Conservation (phyloP, 495 filamentous ascomycete species). For the Aspergillus carlsbadensis region DNA sequence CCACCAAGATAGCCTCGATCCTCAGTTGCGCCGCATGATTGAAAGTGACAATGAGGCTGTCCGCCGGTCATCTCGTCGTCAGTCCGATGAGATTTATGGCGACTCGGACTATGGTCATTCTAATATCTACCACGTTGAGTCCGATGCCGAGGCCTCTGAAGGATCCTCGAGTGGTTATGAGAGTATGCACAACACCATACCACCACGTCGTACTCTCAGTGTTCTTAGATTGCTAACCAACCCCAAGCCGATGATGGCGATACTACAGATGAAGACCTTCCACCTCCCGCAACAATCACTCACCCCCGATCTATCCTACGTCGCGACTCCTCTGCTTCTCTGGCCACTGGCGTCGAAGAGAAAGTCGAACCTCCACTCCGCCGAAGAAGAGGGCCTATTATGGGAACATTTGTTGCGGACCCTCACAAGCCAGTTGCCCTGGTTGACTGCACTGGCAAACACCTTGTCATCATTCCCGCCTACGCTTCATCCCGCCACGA, state of each 20-base stretch:
- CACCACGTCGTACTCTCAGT: background rate
- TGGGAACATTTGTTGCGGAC: conserved; percentile 53
- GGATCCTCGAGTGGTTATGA: conserved; percentile 74
- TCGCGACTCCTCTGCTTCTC: conserved; percentile 50
- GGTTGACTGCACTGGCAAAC: conserved; percentile 66
- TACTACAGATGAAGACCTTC: conserved; percentile 80
- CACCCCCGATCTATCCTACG: conserved; percentile 57
- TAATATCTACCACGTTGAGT: conserved; percentile 52
- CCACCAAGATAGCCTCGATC: conserved; percentile 67
- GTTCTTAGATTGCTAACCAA: conserved; percentile 50
- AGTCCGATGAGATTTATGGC: conserved; percentile 45
- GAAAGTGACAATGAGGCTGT: conserved; percentile 56
- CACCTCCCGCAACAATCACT: conserved; percentile 53
- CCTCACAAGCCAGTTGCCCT: conserved; percentile 72
- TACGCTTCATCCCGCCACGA: conserved; percentile 49
- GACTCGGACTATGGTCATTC: conserved; percentile 46
- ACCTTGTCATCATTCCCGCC: conserved; percentile 65
- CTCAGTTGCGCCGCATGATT: conserved; percentile 65
- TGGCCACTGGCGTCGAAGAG: conserved; percentile 45
- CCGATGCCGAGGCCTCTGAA: conserved; percentile 52
- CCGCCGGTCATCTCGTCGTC: conserved; percentile 39
- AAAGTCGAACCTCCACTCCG: conserved; percentile 50
- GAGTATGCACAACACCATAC: conserved; percentile 49
- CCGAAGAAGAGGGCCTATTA: conserved; percentile 55
- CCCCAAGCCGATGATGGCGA: conserved; percentile 72